Evolutionary conservation across 164 flowering plant genomes (phyloP).

Genomic region (Buxus sempervirens): DNA sequence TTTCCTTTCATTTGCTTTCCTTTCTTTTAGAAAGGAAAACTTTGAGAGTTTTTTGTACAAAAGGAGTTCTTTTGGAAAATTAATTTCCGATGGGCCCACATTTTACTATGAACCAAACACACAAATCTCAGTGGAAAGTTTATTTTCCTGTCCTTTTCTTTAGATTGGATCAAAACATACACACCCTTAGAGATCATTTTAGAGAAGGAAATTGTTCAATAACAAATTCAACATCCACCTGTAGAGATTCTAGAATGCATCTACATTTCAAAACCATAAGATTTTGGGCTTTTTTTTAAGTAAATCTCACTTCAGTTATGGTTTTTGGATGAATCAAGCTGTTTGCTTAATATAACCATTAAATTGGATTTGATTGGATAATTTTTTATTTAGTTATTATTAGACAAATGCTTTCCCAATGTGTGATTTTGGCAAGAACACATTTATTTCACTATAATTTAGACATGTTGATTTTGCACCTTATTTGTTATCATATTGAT

Average conservation of each 20-base stretch:
- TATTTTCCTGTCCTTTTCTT: too few species aligned
- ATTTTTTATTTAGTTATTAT: background rate
- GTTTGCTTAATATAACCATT: background rate
- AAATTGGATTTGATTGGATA: background rate
- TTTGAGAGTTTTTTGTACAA: too few species aligned
- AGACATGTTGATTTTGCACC: background rate
- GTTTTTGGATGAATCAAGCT: slow-evolving; percentile 1
- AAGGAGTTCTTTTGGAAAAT: too few species aligned
- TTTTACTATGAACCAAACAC: too few species aligned
- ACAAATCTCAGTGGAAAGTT: too few species aligned
- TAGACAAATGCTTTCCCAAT: background rate
- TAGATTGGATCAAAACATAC: too few species aligned
- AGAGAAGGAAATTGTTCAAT: slow-evolving; percentile 22
- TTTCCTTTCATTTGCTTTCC: too few species aligned
- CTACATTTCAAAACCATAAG: slow-evolving; percentile 20
- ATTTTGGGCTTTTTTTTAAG: slow-evolving; percentile 19
- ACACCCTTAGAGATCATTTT: slow-evolving; percentile 25
- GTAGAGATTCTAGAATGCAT: slow-evolving; percentile 16
- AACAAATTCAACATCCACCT: slow-evolving; percentile 21
- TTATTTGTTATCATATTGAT: background rate
- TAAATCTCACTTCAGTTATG: background rate
- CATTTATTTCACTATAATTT: too few species aligned
- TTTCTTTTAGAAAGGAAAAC: too few species aligned
- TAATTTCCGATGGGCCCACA: too few species aligned
- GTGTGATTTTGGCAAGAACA: background rate